phyloP scores from a whole-genome alignment of 306 rosid species.

The Pyrus betulifolia region DNA sequence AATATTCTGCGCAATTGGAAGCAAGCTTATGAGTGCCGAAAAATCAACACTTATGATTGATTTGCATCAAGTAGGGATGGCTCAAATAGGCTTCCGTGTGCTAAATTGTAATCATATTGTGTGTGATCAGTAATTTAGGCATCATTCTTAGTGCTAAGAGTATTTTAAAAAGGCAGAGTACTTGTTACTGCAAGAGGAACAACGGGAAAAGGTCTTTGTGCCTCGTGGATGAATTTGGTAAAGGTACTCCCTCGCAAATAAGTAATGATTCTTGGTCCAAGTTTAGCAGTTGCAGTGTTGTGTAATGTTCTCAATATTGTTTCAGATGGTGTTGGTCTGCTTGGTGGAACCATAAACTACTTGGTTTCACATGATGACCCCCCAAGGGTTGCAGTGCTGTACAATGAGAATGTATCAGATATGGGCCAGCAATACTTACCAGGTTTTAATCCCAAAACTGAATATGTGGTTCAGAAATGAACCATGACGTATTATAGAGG shows the following conservation, averaged over 20 bases:
- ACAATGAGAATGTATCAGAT: slow-evolving; percentile 48
- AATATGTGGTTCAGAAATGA: slow-evolving; percentile 1
- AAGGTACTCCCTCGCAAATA: slow-evolving; percentile 47
- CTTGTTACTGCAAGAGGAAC: background rate
- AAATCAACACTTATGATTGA: slow-evolving; percentile 93
- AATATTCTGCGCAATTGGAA: slow-evolving; percentile 92
- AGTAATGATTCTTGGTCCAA: background rate
- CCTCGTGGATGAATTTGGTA: slow-evolving; percentile 90
- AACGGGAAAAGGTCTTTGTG: slow-evolving; percentile 43
- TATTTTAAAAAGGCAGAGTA: background rate
- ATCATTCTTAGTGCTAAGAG: background rate
- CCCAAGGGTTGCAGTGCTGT: slow-evolving; percentile 65
- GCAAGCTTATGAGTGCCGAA: slow-evolving; percentile 87
- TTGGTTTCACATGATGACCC: slow-evolving; percentile 56
- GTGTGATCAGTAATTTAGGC: background rate
- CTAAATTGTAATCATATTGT: background rate
- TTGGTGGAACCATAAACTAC: slow-evolving; percentile 82
- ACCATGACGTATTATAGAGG: background rate
- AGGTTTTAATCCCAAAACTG: slow-evolving; percentile 38
- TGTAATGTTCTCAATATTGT: slow-evolving; percentile 18
- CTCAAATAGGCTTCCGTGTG: background rate
- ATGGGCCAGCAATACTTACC: slow-evolving; percentile 48
- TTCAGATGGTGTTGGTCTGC: slow-evolving; percentile 90
- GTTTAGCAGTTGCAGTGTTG: slow-evolving; percentile 7
- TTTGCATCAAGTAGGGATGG: slow-evolving; percentile 93